These are phyloP conservation scores for Suillus brevipes DNA, from an alignment of 768 basidiomycete genomes.

Conservation along the genomic window DNA sequence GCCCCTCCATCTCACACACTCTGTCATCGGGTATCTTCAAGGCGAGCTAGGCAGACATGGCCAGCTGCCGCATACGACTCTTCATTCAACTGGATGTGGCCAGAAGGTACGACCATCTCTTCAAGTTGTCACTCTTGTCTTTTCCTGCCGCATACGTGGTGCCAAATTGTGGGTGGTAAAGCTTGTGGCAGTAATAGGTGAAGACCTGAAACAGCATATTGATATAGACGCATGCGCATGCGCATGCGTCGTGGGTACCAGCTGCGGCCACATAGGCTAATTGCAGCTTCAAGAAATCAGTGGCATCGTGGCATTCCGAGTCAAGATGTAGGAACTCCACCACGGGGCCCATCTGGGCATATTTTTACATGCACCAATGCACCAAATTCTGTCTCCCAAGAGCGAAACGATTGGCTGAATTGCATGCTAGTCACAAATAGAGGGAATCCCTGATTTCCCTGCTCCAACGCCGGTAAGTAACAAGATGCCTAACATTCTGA, in stretches of 20 bases:
- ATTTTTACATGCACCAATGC: not conserved
- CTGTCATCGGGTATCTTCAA: not conserved
- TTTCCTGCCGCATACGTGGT: not conserved
- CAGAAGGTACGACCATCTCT: not conserved
- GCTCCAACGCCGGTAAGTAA: not conserved
- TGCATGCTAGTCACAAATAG: not conserved
- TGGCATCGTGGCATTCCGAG: not conserved
- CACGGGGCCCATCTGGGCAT: no score
- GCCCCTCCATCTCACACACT: not conserved
- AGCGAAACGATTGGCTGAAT: not conserved
- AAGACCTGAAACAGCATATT: not conserved
- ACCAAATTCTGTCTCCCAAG: not conserved
- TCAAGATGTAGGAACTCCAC: not conserved
- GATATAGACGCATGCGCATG: not conserved
- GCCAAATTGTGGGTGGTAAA: not conserved
- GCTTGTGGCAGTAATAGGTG: not conserved
- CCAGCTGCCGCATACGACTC: not conserved
- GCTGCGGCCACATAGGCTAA: not conserved
- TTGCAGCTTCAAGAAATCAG: not conserved
- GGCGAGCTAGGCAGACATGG: not conserved
- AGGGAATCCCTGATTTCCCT: not conserved
- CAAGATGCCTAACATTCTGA: not conserved
- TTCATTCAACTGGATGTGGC: not conserved
- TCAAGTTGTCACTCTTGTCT: not conserved
- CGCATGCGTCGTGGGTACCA: not conserved